Conservation (phyloP, 2,329 filamentous ascomycete species). For the Gyromitra esculenta region DNA sequence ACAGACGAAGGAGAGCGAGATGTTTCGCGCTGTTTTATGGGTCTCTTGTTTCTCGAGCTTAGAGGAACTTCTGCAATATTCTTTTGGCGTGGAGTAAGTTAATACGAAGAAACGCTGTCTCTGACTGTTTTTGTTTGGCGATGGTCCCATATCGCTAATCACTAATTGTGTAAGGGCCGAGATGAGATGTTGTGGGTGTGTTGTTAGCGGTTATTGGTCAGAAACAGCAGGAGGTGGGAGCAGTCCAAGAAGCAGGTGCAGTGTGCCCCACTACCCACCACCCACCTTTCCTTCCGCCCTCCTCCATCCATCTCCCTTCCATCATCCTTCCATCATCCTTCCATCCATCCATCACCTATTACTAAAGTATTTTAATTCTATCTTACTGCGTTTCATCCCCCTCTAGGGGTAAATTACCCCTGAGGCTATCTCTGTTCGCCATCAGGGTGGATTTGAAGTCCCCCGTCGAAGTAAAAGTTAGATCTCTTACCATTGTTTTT, state of each 20-base stretch:
- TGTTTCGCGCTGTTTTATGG: not conserved
- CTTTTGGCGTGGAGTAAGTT: too few species aligned
- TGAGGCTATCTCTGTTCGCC: not conserved
- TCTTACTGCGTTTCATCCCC: not conserved
- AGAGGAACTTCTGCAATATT: too few species aligned
- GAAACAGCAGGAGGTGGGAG: not conserved
- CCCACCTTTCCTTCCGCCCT: too few species aligned
- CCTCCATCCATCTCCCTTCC: too few species aligned
- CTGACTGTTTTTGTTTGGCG: too few species aligned
- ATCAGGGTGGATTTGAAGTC: not conserved
- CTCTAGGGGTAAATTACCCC: not conserved
- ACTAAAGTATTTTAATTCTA: not conserved
- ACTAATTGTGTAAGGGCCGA: too few species aligned
- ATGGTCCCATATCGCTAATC: too few species aligned
- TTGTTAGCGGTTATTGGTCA: not conserved
- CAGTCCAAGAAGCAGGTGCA: not conserved
- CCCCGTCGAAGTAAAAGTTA: not conserved
- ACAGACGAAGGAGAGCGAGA: not conserved
- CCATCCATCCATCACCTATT: not conserved
- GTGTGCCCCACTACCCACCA: too few species aligned
- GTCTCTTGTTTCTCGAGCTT: too few species aligned
- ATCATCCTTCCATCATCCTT: not conserved
- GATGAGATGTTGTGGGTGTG: too few species aligned
- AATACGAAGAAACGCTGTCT: too few species aligned
- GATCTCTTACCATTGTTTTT: not conserved